These are phyloP conservation scores for Naegleria lovaniensis DNA, from an alignment of 208 protist species.

Conservation along the genomic window DNA sequence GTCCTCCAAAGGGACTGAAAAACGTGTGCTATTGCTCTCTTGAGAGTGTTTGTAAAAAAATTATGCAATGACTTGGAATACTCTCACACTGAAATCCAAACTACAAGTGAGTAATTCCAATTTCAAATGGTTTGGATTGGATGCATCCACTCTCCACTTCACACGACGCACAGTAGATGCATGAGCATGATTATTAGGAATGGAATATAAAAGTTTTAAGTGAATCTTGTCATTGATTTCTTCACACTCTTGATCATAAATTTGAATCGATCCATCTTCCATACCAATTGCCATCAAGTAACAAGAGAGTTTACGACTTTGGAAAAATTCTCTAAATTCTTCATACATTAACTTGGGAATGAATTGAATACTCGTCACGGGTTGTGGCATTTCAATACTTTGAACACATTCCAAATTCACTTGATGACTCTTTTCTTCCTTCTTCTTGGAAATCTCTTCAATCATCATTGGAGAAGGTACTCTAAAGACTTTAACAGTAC, in stretches of 20 bases:
- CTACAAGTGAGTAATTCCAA: conserved; percentile 1
- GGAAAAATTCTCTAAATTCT: conserved; percentile 4
- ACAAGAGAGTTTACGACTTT: too few species aligned
- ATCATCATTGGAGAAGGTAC: background rate
- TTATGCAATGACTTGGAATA: background rate
- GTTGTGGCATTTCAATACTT: background rate
- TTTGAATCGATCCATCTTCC: background rate
- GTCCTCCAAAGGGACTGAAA: too few species aligned
- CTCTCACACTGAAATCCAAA: background rate
- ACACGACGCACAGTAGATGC: background rate
- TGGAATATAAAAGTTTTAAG: background rate
- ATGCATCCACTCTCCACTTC: background rate
- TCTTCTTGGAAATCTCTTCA: background rate
- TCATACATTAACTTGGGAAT: background rate
- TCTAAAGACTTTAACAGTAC: conserved; percentile 40
- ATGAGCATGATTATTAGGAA: background rate
- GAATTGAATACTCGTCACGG: background rate
- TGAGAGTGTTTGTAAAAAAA: too few species aligned
- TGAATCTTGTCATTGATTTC: background rate
- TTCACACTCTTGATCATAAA: background rate
- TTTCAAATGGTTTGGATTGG: background rate
- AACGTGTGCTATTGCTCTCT: too few species aligned
- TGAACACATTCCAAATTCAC: background rate
- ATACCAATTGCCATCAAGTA: background rate
- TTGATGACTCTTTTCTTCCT: background rate